These are phyloP conservation scores for Dothideomycetes sp. DNA, from an alignment of 2,329 filamentous ascomycete species.

Conservation along the genomic window DNA sequence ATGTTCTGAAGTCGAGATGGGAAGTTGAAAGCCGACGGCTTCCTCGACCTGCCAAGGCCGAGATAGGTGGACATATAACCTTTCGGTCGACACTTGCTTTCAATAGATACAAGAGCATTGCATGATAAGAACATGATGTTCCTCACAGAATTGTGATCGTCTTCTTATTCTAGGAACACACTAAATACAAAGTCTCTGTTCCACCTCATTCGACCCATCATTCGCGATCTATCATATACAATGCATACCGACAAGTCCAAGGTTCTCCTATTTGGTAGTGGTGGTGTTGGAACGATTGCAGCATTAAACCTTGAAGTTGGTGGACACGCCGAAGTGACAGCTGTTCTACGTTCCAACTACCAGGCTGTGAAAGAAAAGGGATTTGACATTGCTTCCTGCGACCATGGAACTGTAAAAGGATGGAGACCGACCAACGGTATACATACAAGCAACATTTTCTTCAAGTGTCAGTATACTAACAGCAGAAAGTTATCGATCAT, in stretches of 20 bases:
- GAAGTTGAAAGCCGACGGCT: slow-evolving; percentile 11
- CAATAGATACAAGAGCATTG: too few relatives aligned
- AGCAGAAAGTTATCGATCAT: slow-evolving; percentile 35
- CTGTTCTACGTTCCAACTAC: slow-evolving; percentile 50
- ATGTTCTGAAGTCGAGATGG: slow-evolving; percentile 1
- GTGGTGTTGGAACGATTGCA: slow-evolving; percentile 49
- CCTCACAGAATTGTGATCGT: too few relatives aligned
- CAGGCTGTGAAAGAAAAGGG: slow-evolving; percentile 38
- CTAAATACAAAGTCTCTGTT: background rate
- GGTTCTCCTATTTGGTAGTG: slow-evolving; percentile 46
- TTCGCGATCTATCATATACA: too few relatives aligned
- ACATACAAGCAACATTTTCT: background rate
- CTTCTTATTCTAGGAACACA: too few relatives aligned
- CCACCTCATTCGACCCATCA: background rate
- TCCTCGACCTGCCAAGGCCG: background rate
- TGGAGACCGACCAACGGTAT: slow-evolving; percentile 37
- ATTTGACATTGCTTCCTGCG: slow-evolving; percentile 46
- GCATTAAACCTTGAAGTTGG: slow-evolving; percentile 46
- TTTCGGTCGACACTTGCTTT: too few relatives aligned
- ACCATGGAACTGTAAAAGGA: slow-evolving; percentile 42
- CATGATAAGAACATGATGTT: too few relatives aligned
- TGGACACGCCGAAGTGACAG: slow-evolving; percentile 43
- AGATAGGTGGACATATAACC: slow-evolving; percentile 1
- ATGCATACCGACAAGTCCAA: slow-evolving; percentile 16
- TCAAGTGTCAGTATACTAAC: slow-evolving; percentile 13